Evolutionary conservation across 2,329 filamentous ascomycete species (phyloP), one percentile per base, ranked within the genome.

Genomic region (Exophiala sp.): DNA sequence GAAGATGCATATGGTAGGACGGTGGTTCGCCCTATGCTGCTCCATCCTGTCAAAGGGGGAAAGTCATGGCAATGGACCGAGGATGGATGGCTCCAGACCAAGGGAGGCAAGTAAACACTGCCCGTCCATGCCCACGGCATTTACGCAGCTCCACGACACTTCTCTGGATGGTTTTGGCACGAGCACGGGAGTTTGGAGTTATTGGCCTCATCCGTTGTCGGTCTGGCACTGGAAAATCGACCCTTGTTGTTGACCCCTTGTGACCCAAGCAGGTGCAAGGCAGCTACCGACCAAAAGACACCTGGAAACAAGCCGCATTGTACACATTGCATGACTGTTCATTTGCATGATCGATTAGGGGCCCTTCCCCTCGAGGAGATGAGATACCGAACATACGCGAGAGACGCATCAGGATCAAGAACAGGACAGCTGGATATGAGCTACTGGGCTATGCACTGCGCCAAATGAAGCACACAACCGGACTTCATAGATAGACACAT

Each of bases 31-130:
- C 59, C 62, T 1, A 65, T 65, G 61, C 57, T 65, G 44, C 62
- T 65, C 30, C 63, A 65, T 54, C 63, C 56, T n/a, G 58, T 65
- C 46, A 65, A 65, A 50, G 62, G 63, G 34, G 63, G 64, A 48
- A 73, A 75, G 58, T 45, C 59, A 14, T 59, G 55, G 53, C 54
- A 54, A 42, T 62, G 59, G 59, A 53, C 49, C 13, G 40, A 53
- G 14, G 49, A 58, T 19, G 59, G 57, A 21, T 62, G 59, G 59
- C 44, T 52, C 13, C 51, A 60, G 39, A 60, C 57, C 35, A 57
- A 56, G 32, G 50, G 53, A 44, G 58, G 58, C 44, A 57, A 51
- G 40, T 62, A 48, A 11, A 19, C 5, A 58, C 34, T 13, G 7
- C 19, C 34, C 14, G 16, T 19, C 34, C 16, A 18, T 4, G 37